Evolutionary conservation across 2,329 filamentous ascomycete species (phyloP), one percentile per base, ranked within the genome.

Genomic region (Pseudocercospora crystallina): DNA sequence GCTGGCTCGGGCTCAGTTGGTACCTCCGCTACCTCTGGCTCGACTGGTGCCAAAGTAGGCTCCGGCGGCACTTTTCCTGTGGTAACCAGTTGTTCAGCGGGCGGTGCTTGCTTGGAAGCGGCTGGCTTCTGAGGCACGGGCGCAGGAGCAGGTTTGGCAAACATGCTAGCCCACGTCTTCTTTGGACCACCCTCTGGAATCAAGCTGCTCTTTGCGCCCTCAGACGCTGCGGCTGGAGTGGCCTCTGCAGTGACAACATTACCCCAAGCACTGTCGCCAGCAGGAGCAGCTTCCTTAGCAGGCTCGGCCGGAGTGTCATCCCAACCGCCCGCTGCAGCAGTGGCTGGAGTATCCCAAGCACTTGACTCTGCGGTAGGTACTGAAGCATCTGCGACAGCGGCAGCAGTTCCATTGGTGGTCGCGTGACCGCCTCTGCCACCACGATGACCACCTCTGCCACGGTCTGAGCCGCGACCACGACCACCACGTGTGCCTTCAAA

Each of bases 311-410:
- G 31, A 12, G 47, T 43, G 17, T 53, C 51, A 34, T 67, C 63
- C 62, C 63, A 65, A 30, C 55, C 57, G 17, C 54, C 56, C 1
- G 53, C 44, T 13, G 51, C 51, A 30, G 54, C 42, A 54, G 73
- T 70, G 32, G 71, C 63, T 40, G 76, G 69, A 54, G 77, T 70
- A 50, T 75, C 80, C 83, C 83, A 87, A 53, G 80, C 82, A 53
- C 74, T 69, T 11, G 86, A 86, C 65, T 91, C 87, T 57, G 83
- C 80, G 55, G 86, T 88, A 37, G 87, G 85, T 52, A 87, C 76
- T 14, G 66, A 57, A 80, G 73, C 61, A 71, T 77, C 57, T 66
- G 75, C 59, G 81, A 80, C 75, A 38, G 55, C 58, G 81, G 83
- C 69, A 56, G 81, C 72, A 60, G 83, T 84, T 69, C 87, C 87